Conservation (phyloP, 2,329 filamentous ascomycete genomes). For the Stemphylium beticola region DNA sequence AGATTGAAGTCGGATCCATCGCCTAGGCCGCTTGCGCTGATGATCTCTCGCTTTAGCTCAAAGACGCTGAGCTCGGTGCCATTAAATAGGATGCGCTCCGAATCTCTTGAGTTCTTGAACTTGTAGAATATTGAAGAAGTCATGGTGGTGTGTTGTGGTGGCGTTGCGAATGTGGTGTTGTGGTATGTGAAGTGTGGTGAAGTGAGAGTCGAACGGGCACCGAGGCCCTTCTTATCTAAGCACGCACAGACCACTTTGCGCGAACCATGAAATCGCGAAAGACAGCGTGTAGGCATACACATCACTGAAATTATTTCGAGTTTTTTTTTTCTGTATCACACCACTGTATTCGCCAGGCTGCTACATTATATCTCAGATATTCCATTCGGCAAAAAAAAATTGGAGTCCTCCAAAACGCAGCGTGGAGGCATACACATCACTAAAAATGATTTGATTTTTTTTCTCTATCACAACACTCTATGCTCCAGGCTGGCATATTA, state of each 20-base stretch:
- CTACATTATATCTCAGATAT: no score
- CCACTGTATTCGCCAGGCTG: not conserved
- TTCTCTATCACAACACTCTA: not conserved
- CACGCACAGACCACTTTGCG: slow-evolving; percentile 1
- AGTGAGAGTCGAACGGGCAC: slow-evolving; percentile 6
- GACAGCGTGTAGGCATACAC: not conserved
- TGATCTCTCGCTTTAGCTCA: slow-evolving; percentile 98
- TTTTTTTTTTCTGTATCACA: not conserved
- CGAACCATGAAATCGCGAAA: not conserved
- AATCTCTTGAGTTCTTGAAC: slow-evolving; percentile 98
- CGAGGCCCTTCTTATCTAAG: not conserved
- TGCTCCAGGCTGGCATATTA: no score
- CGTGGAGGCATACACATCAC: not conserved
- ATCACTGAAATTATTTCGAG: not conserved
- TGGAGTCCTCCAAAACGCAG: not conserved
- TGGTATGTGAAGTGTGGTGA: slow-evolving; percentile 8
- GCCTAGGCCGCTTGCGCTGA: slow-evolving; percentile 88
- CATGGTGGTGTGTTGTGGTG: slow-evolving; percentile 60
- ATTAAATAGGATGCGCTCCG: slow-evolving; percentile 92
- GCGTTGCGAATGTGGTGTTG: slow-evolving; percentile 10
- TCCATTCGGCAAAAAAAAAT: no score
- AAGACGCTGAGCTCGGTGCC: slow-evolving; percentile 98
- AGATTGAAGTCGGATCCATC: slow-evolving; percentile 97
- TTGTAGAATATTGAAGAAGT: slow-evolving; percentile 99
- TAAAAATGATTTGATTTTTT: not conserved